Conservation (phyloP, 163 green algal genomes). For the Prototheca cutis region DNA sequence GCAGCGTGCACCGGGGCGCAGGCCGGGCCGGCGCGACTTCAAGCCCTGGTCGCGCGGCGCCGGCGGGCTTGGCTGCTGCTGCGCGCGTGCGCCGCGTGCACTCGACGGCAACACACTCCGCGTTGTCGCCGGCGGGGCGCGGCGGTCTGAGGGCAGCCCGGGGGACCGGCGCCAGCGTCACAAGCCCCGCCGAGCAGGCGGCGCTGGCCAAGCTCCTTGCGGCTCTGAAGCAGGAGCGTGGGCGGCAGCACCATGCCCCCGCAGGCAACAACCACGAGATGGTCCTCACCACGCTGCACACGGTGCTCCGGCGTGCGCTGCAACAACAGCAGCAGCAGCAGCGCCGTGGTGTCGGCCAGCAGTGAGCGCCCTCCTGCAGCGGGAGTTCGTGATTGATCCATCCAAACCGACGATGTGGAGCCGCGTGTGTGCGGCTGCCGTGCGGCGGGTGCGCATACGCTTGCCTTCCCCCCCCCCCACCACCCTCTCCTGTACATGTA, state of each 20-base stretch:
- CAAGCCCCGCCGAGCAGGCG: neutral
- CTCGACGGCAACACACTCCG: too few relatives aligned
- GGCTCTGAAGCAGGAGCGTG: too few relatives aligned
- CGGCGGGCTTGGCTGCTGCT: neutral
- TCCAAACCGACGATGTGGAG: too few relatives aligned
- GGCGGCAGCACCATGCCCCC: neutral
- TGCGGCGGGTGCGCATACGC: neutral
- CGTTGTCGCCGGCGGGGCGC: too few relatives aligned
- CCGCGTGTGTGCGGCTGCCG: too few relatives aligned
- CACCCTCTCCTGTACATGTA: neutral
- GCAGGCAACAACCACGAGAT: conserved; percentile 20
- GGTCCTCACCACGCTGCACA: conserved; percentile 24
- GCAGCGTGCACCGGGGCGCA: too few relatives aligned
- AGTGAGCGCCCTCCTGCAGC: too few relatives aligned
- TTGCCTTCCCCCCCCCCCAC: neutral
- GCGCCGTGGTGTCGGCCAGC: too few relatives aligned
- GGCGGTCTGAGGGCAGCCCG: too few relatives aligned
- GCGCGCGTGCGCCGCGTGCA: neutral
- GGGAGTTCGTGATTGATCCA: too few relatives aligned
- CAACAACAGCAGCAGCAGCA: neutral
- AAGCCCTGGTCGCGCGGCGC: neutral
- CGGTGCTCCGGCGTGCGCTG: conserved; percentile 17
- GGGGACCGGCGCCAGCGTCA: neutral
- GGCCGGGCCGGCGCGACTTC: neutral
- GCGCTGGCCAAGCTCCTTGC: neutral